A percentile compares a stretch with the other conserved stretches of the same genome.
Evolutionary conservation across 179 eudicot genomes (phyloP).

Genomic region (Beta lomatogona): DNA sequence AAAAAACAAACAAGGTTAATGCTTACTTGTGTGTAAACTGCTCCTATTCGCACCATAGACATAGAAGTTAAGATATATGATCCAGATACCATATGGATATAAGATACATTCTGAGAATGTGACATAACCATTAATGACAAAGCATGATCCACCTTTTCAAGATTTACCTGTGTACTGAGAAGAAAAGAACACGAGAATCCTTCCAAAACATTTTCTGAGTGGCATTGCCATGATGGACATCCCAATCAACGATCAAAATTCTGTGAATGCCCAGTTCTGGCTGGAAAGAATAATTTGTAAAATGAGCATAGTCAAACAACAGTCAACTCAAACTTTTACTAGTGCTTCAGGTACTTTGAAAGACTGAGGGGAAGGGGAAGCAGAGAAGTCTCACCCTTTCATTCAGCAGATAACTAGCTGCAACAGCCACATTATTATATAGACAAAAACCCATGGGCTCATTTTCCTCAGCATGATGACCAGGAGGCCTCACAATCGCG

Average conservation of each 20-base stretch:
- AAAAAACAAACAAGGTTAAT: background rate
- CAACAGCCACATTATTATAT: constrained; percentile 88
- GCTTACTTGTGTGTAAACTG: background rate
- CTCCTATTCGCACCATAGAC: background rate
- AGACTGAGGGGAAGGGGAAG: background rate
- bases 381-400: constrained; percentile 58
- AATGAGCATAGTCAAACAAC: constrained; percentile 14
- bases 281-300: constrained; percentile 34
- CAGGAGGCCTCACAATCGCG: constrained; percentile 99
- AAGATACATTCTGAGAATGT: background rate
- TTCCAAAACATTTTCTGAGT: constrained; percentile 94
- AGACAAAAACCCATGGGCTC: constrained; percentile 98
- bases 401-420: constrained; percentile 77
- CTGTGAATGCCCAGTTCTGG: constrained; percentile 74
- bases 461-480: constrained; percentile 90
- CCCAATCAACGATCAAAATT: constrained; percentile 97
- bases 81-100: background rate
- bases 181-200: constrained; percentile 92
- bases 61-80: background rate
- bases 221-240: constrained; percentile 99
- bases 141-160: background rate
- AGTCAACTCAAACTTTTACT: background rate
- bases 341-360: background rate
- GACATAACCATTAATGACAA: background rate
- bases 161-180: constrained; percentile 92